Percentiles rank a stretch among this genome's conserved stretches.
Evolutionary conservation across 805 yeast species (phyloP).

Genomic region (Teunomyces gatunensis): DNA sequence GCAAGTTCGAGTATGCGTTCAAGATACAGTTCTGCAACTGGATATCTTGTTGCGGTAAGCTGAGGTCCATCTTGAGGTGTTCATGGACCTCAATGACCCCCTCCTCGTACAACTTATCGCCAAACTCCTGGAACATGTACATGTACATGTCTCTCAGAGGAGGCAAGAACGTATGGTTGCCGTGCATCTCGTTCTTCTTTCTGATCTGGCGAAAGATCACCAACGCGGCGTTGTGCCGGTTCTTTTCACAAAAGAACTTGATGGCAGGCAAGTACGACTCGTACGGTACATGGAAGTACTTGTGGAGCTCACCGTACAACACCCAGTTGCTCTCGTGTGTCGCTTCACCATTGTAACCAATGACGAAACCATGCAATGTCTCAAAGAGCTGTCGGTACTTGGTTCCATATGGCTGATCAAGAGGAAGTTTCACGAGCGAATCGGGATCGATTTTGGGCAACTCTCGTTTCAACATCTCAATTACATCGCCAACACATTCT

Average conservation of each 20-base stretch:
- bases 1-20: slow-evolving; percentile 60
- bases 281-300: slow-evolving; percentile 55
- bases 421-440: slow-evolving; percentile 24
- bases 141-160: slow-evolving; percentile 53
- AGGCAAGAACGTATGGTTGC: slow-evolving; percentile 23
- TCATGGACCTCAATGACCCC: slow-evolving; percentile 67
- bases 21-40: slow-evolving; percentile 59
- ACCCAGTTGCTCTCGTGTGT: slow-evolving; percentile 53
- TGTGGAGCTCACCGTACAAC: slow-evolving; percentile 54
- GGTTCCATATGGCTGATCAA: slow-evolving; percentile 18
- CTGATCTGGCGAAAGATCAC: slow-evolving; percentile 60
- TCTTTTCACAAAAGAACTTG: slow-evolving; percentile 51
- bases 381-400: slow-evolving; percentile 29
- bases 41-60: slow-evolving; percentile 51
- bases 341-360: slow-evolving; percentile 26
- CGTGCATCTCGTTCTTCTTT: slow-evolving; percentile 51
- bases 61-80: slow-evolving; percentile 58
- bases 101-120: slow-evolving; percentile 54
- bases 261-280: slow-evolving; percentile 59
- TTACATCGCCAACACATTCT: slow-evolving; percentile 40
- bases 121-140: slow-evolving; percentile 60
- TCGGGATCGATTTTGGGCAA: slow-evolving; percentile 35
- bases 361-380: slow-evolving; percentile 28
- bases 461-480: slow-evolving; percentile 40
- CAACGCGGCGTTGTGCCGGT: slow-evolving; percentile 61